Base-by-base conservation (phyloP, 2,329 filamentous ascomycete species). In the Thermothelomyces thermophilus region DNA sequence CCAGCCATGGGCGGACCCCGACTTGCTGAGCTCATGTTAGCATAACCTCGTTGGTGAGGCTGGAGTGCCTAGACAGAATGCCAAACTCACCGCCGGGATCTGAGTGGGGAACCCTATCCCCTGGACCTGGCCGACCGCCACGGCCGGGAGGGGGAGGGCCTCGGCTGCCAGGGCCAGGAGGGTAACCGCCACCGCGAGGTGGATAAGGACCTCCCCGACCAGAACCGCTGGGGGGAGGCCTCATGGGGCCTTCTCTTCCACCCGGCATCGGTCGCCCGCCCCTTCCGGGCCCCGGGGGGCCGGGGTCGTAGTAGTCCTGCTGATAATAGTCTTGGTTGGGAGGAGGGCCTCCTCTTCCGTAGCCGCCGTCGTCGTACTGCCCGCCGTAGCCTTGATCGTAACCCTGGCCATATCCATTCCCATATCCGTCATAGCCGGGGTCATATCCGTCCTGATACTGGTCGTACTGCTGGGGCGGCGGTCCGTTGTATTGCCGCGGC, bases 401-500 rank as follows among this genome's bases (percentile, higher is more conserved):
- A 9, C 62, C 61, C 53, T 72, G 69, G 41, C 67, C 65, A 46
- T 72, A 72, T 10, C 66, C 67, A 51, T 67, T 62, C 20, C 66
- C 65, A 36, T 71, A 70, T 22, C 69, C 67, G 16, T 73, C 72
- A 41, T 72, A 68, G 19, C 71, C 72, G 52, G 73, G 70, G 42
- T 65, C 70, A 52, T 76, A 70, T 13, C 68, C 69, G 42, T 73
- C 68, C 46, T 73, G 68, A 49, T 74, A 73, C 43, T 70, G 66
- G 46, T 74, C 68, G 51, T 75, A 73, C 49, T 75, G 67, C 50
- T 69, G 54, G 34, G 52, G 60, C 14, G 56, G 54, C 44, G 59
- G 55, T 3, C 57, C n/a, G n/a, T n/a, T n/a, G n/a, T n/a, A n/a
- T n/a, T n/a, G n/a, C n/a, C n/a, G n/a, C n/a, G n/a, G n/a, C n/a